Evolutionary conservation across 345 rosid species (phyloP).

Genomic region (Geranium rotundifolium): DNA sequence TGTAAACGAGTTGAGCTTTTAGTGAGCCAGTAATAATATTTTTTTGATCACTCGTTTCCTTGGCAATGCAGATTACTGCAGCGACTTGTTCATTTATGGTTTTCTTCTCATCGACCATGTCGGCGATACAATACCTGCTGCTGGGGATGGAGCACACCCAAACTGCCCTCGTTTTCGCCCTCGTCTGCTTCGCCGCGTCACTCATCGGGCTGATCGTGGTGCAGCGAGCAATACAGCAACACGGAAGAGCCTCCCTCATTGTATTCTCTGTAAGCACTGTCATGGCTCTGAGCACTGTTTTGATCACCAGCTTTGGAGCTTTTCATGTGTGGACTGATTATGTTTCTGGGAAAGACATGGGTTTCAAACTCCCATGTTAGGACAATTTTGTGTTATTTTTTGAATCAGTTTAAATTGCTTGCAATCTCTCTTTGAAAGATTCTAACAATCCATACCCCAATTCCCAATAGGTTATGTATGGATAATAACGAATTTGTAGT

Average conservation of each 20-base stretch:
- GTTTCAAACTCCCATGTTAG: constrained; percentile 61
- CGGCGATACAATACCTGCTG: constrained; percentile 52
- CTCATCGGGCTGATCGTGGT: constrained; percentile 59
- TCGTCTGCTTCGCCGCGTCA: constrained; percentile 55
- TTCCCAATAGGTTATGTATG: too few relatives aligned
- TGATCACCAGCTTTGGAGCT: constrained; percentile 67
- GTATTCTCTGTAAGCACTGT: constrained; percentile 71
- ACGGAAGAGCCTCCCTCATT: constrained; percentile 73
- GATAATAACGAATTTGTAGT: too few relatives aligned
- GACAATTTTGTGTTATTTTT: constrained; percentile 6
- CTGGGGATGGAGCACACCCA: constrained; percentile 55
- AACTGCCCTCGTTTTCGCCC: constrained; percentile 37
- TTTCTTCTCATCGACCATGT: constrained; percentile 63
- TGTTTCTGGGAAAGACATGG: constrained; percentile 50
- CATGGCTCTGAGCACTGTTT: constrained; percentile 65
- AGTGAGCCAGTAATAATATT: too few relatives aligned
- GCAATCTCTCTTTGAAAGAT: too few relatives aligned
- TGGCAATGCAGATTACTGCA: constrained; percentile 49
- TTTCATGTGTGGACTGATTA: constrained; percentile 55
- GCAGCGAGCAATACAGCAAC: constrained; percentile 39
- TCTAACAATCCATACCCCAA: too few relatives aligned
- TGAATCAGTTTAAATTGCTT: too few relatives aligned
- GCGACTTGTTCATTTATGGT: constrained; percentile 71
- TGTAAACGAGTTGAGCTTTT: too few relatives aligned
- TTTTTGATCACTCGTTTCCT: not conserved